Evolutionary conservation across 1,139 yeast genomes (phyloP).

Genomic region (Geotrichum reessii): DNA sequence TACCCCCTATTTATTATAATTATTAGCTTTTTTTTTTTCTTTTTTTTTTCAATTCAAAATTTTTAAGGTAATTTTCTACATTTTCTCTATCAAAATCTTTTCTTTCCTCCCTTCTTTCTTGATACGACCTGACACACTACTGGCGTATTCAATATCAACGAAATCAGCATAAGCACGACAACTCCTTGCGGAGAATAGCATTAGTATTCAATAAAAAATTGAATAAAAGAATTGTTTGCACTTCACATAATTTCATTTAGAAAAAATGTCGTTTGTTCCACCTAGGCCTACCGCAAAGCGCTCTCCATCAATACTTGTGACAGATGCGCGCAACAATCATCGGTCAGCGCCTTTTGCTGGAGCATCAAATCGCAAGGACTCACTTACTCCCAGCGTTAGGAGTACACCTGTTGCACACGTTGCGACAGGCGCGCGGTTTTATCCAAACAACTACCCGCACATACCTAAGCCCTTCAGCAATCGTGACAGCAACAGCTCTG

Average conservation of each 20-base stretch:
- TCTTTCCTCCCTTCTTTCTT: too few relatives aligned
- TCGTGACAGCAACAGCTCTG: background rate
- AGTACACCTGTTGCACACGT: background rate
- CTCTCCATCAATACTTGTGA: conserved; percentile 88
- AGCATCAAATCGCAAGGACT: conserved; percentile 15
- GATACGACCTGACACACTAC: too few relatives aligned
- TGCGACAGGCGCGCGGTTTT: background rate
- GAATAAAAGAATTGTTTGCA: too few relatives aligned
- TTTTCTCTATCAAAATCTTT: too few relatives aligned
- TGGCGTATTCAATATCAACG: background rate
- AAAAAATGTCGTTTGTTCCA: conserved; percentile 1
- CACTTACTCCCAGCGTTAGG: background rate
- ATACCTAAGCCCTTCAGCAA: background rate
- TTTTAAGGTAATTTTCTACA: too few relatives aligned
- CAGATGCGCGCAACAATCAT: conserved; percentile 70
- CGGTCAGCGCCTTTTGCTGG: conserved; percentile 74
- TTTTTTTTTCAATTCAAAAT: background rate
- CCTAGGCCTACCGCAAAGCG: conserved; percentile 62
- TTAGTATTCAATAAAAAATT: too few relatives aligned
- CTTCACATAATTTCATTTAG: background rate
- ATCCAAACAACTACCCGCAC: background rate
- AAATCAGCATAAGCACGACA: background rate
- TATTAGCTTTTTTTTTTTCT: too few relatives aligned
- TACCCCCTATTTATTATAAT: too few relatives aligned
- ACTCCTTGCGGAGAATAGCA: too few relatives aligned